Conservation (phyloP, 305 asterid species). For the Salvia sclarea region DNA sequence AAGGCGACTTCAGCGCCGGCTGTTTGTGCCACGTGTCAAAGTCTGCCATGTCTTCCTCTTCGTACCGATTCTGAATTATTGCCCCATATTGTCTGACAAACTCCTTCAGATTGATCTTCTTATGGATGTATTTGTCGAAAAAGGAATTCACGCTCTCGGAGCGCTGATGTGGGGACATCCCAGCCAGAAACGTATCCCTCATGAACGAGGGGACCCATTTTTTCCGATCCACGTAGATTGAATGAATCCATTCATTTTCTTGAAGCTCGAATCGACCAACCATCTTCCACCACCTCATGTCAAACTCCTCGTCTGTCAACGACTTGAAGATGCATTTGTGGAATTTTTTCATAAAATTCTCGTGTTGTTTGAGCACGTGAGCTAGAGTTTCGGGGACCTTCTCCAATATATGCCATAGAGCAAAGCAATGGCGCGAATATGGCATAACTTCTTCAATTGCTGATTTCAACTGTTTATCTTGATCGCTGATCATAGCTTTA, state of each 20-base stretch:
- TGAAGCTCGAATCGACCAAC: conserved; percentile 78
- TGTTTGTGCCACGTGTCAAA: conserved; percentile 94
- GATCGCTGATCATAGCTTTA: conserved; percentile 75
- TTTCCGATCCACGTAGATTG: conserved; percentile 70
- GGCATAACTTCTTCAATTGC: conserved; percentile 75
- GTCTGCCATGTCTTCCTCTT: conserved; percentile 90
- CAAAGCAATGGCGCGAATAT: conserved; percentile 66
- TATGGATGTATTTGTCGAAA: conserved; percentile 85
- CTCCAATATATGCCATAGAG: conserved; percentile 87
- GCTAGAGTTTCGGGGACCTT: conserved; percentile 66
- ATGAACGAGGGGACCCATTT: conserved; percentile 81
- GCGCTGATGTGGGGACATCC: conserved; percentile 73
- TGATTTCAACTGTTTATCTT: conserved; percentile 62
- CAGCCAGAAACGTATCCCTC: conserved; percentile 76
- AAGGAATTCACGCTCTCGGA: conserved; percentile 73
- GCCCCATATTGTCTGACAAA: conserved; percentile 78
- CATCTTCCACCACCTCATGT: conserved; percentile 95
- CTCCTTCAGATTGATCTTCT: conserved; percentile 78
- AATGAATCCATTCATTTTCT: conserved; percentile 83
- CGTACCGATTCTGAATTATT: conserved; percentile 70
- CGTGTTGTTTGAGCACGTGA: conserved; percentile 63
- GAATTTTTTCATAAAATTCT: conserved; percentile 61
- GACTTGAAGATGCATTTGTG: conserved; percentile 80
- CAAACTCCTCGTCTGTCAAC: conserved; percentile 75
- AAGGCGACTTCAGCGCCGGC: conserved; percentile 91